A percentile compares a stretch with the other conserved stretches of the same genome.
phyloP scores from a whole-genome alignment of 208 protist genomes.

The Trypanosoma lewisi region DNA sequence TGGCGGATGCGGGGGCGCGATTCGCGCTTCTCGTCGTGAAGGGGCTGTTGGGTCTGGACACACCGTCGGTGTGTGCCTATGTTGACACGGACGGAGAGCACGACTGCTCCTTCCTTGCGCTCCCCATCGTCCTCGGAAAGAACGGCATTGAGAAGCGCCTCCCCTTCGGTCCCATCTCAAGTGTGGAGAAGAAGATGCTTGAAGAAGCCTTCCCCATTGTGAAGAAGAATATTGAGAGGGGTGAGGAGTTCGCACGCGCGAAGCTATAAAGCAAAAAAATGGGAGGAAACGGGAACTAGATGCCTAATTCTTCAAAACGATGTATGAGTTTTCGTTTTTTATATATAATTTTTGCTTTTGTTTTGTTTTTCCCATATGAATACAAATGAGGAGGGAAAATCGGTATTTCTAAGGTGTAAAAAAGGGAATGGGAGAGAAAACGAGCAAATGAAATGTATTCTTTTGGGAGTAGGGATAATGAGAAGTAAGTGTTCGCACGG shows the following conservation, averaged over 20 bases:
- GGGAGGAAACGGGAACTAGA: neutral
- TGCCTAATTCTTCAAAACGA: neutral
- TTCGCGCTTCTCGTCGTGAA: constrained; percentile 74
- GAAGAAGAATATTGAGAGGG: constrained; percentile 80
- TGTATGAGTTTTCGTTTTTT: neutral
- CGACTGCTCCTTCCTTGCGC: constrained; percentile 64
- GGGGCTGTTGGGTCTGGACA: constrained; percentile 57
- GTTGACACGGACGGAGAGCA: constrained; percentile 81
- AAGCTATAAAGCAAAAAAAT: constrained; percentile 51
- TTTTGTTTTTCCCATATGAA: neutral
- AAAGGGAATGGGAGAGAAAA: too few relatives aligned
- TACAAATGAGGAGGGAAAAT: too few relatives aligned
- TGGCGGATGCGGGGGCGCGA: constrained; percentile 91
- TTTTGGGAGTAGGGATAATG: neutral
- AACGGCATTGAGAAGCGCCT: constrained; percentile 78
- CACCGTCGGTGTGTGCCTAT: constrained; percentile 74
- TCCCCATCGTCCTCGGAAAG: constrained; percentile 71
- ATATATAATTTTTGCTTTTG: neutral
- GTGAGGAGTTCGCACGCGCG: constrained; percentile 63
- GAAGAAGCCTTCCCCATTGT: constrained; percentile 36
- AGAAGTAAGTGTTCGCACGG: neutral
- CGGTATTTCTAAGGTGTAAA: too few relatives aligned
- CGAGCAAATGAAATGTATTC: neutral
- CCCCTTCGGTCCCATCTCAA: constrained; percentile 59
- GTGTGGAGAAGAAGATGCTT: constrained; percentile 37